A percentile compares a stretch with the other conserved stretches of the same genome.
Conservation (phyloP, 1,284 basidiomycete species). For the Vanrija humicola region DNA sequence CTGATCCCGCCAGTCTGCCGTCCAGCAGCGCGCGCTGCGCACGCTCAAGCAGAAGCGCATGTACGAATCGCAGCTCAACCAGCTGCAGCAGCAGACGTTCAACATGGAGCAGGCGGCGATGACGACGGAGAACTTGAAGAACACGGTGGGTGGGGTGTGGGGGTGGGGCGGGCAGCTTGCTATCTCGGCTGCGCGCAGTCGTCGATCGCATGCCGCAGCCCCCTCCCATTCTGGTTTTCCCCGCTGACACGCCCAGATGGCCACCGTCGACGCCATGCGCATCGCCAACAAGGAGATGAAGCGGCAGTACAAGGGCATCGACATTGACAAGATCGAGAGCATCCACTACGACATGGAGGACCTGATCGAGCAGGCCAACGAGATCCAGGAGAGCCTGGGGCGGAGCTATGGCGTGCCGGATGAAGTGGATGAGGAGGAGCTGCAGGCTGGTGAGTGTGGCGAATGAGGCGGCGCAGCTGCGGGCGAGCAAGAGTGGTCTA, state of each 20-base stretch:
- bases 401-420: conserved; percentile 95
- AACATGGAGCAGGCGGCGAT: conserved; percentile 98
- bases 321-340: conserved; percentile 96
- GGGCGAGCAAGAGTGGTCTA: too few species aligned
- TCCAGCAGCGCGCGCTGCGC: conserved; percentile 90
- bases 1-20: conserved; percentile 61
- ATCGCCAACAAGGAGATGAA: conserved; percentile 95
- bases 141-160: conserved; percentile 57
- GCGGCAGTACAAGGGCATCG: conserved; percentile 95
- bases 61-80: conserved; percentile 85
- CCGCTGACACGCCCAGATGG: conserved; percentile 59
- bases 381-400: conserved; percentile 91
- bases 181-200: too few species aligned
- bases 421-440: conserved; percentile 94
- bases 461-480: background rate
- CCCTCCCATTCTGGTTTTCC: too few species aligned
- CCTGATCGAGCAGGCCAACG: conserved; percentile 91
- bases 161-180: background rate
- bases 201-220: too few species aligned
- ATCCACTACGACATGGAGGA: conserved; percentile 99
- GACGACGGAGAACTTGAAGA: conserved; percentile 93
- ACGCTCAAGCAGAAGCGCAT: conserved; percentile 93
- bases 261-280: conserved; percentile 98
- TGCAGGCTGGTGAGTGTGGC: conserved; percentile 75
- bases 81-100: conserved; percentile 92